Base-by-base conservation (phyloP, 495 filamentous ascomycete species). In the Aspergillus nanangensis region DNA sequence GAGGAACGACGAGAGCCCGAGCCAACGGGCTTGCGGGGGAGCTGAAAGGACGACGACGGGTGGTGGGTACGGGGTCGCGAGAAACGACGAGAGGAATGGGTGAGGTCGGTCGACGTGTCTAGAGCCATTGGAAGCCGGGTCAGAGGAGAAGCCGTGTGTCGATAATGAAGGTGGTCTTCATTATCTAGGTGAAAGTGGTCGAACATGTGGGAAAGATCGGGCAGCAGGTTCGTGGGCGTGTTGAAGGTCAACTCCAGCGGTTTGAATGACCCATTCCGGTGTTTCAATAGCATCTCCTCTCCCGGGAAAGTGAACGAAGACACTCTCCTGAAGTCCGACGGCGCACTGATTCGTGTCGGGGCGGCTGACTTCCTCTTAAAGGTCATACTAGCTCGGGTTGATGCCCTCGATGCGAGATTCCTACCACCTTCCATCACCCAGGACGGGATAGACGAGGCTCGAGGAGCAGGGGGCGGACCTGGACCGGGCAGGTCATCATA, bases 221-320 rank as follows among this genome's bases (percentile, higher is more conserved):
- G 88, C 8, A 94, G 70, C 35, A 75, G 76, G 56, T 83, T 79
- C 21, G 81, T 73, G 20, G 81, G 77, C 44, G 74, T 59, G 57
- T 87, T 82, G 46, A 94, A 86, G 65, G 78, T 88, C 39, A 94
- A 72, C 64, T 92, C 80, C 29, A 93, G 71, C 9, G 86, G 86
- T 27, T 77, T 75, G 62, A 88, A 89, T 13, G 72, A 36, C n/a
- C n/a, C n/a, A n/a, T n/a, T 11, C 41, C 5, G 11, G 19, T 38
- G 20, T 46, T 13, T 51, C 21, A 52, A 21, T 46, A 41, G 46
- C 49, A 45, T 9, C 34, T 21, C 32, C 8, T 48, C 31, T 65
- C 64, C 32, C 60, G 65, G 23, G 62, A 50, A 32, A 44, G 62
- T 51, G 22, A 65, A 58, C 24, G 62, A 61, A 20, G 72, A 60